phyloP scores from a whole-genome alignment of 106 monocot genomes.

The Dendrobium chrysotoxum region DNA sequence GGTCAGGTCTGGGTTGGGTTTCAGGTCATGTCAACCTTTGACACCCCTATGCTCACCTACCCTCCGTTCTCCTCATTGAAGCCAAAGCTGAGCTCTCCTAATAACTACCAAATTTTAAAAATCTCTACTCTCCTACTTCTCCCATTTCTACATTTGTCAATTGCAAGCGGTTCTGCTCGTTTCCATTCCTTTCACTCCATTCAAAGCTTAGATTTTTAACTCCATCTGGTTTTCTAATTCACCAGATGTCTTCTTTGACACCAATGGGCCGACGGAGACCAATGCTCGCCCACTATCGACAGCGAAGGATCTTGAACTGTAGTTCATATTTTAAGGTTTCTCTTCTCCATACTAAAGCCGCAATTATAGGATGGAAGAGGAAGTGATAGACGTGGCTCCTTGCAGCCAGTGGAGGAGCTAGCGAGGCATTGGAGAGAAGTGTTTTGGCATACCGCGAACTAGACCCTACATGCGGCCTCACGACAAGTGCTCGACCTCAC shows the following conservation, averaged over 20 bases:
- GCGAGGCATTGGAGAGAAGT: conserved; percentile 77
- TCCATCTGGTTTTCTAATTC: neutral
- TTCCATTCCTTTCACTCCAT: neutral
- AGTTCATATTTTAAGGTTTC: neutral
- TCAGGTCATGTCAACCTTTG: too few relatives aligned
- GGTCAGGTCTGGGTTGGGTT: too few relatives aligned
- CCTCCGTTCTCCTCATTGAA: too few relatives aligned
- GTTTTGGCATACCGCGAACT: too few relatives aligned
- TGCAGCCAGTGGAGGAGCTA: conserved; percentile 13
- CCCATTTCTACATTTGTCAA: neutral
- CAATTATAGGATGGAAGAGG: conserved; percentile 8
- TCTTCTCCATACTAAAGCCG: neutral
- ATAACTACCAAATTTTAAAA: neutral
- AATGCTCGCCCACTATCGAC: neutral
- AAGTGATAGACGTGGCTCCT: conserved; percentile 10
- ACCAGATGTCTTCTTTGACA: conserved; percentile 7
- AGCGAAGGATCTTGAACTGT: neutral
- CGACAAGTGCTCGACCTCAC: too few relatives aligned
- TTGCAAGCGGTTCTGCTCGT: neutral
- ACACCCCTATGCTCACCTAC: too few relatives aligned
- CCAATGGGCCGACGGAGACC: conserved; percentile 14
- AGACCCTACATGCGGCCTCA: too few relatives aligned
- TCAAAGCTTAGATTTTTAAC: neutral
- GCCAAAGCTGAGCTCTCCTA: too few relatives aligned
- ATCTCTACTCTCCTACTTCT: neutral